A percentile compares a stretch with the other conserved stretches of the same genome.
Evolutionary conservation across 2,329 filamentous ascomycete genomes (phyloP).

Genomic region (Penicillium sp.): DNA sequence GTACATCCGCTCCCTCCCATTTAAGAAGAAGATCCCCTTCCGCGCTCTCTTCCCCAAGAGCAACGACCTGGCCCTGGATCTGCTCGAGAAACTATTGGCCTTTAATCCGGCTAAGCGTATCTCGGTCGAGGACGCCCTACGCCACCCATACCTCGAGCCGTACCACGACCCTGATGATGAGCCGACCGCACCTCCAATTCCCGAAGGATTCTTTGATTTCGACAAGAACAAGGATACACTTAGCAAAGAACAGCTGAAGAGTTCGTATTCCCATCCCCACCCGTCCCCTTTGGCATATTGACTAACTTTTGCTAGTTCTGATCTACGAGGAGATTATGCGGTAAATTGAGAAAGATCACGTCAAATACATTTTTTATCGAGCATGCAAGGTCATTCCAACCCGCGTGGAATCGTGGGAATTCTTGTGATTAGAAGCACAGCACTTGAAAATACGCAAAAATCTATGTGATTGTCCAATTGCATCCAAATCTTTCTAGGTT

Average conservation of each 20-base stretch:
- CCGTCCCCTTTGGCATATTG: not conserved
- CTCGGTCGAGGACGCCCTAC: constrained; percentile 93
- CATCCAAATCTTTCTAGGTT: not conserved
- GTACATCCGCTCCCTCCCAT: constrained; percentile 95
- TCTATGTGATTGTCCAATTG: not conserved
- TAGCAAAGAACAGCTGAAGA: constrained; percentile 97
- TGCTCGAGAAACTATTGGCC: constrained; percentile 91
- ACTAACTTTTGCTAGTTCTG: constrained; percentile 54
- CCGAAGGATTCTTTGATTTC: constrained; percentile 99
- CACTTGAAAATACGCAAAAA: constrained; percentile 3
- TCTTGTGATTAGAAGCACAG: not conserved
- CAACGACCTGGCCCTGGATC: constrained; percentile 91
- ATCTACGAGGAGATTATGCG: constrained; percentile 98
- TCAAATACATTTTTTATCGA: constrained; percentile 11
- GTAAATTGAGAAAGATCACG: constrained; percentile 37
- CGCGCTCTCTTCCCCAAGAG: constrained; percentile 97
- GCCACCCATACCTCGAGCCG: constrained; percentile 96
- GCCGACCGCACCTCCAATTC: constrained; percentile 92
- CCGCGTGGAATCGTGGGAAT: not conserved
- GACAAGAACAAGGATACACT: constrained; percentile 99
- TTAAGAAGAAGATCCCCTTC: constrained; percentile 99
- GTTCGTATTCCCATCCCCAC: constrained; percentile 45
- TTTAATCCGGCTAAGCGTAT: constrained; percentile 99
- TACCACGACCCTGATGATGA: constrained; percentile 99
- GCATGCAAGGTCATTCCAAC: constrained; percentile 13